These are phyloP conservation scores for Zancudomyces culisetae DNA, from an alignment of 371 early-diverging fungal genomes.

Conservation along the genomic window DNA sequence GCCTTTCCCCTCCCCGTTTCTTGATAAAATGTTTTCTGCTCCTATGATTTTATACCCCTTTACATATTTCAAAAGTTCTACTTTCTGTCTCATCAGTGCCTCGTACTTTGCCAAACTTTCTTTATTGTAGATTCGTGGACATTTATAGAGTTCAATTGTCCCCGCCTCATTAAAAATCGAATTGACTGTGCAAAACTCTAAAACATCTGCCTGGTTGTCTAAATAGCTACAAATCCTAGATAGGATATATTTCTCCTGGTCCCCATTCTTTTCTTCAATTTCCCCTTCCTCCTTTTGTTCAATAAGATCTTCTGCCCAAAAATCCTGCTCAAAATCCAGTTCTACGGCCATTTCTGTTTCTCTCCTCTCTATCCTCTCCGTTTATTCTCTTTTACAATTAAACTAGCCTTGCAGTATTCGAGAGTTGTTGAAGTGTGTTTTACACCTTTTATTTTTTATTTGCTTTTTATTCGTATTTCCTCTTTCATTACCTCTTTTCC, in stretches of 20 bases:
- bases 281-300: not conserved
- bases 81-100: not conserved
- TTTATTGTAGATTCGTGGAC: not conserved
- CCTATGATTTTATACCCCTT: not conserved
- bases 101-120: not conserved
- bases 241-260: not conserved
- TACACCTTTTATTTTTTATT: no score
- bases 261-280: not conserved
- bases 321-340: no score
- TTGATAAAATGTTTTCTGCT: not conserved
- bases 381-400: no score
- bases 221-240: not conserved
- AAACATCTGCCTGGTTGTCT: not conserved
- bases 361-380: no score
- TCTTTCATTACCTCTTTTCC: no score
- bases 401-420: no score
- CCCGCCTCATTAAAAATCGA: constrained; percentile 1
- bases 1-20: not conserved
- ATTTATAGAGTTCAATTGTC: not conserved
- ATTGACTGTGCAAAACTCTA: constrained; percentile 4
- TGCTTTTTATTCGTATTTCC: no score
- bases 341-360: no score
- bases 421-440: no score
- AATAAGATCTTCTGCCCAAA: no score
- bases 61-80: not conserved